These are phyloP conservation scores for Cryptococcus sp. DNA, from an alignment of 1,284 basidiomycete species.

Conservation along the genomic window DNA sequence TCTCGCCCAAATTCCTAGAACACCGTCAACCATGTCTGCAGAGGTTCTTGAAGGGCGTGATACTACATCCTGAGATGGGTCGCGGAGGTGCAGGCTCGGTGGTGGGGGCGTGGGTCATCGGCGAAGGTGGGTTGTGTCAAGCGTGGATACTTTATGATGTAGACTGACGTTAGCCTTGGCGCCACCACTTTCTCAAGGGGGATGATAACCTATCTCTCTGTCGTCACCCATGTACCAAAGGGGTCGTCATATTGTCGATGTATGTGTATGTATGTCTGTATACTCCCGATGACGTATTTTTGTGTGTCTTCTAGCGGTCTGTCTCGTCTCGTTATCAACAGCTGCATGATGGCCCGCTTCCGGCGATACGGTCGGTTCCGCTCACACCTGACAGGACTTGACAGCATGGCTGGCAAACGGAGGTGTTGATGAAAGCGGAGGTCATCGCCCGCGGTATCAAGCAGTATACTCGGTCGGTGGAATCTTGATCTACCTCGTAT, in stretches of 20 bases:
- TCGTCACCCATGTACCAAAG: too few species aligned
- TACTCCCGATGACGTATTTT: background rate
- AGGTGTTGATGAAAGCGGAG: too few species aligned
- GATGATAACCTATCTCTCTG: background rate
- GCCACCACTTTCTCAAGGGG: background rate
- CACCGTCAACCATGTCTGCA: constrained; percentile 41
- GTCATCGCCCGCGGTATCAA: too few species aligned
- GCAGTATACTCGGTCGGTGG: too few species aligned
- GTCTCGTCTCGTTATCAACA: too few species aligned
- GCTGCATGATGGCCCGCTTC: too few species aligned
- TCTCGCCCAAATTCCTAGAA: constrained; percentile 38
- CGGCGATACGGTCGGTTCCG: too few species aligned
- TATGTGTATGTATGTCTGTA: background rate
- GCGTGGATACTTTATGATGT: background rate
- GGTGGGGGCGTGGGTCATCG: constrained; percentile 36
- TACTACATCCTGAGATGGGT: constrained; percentile 47
- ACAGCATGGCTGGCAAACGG: too few species aligned
- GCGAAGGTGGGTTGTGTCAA: constrained; percentile 5
- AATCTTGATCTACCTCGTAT: too few species aligned
- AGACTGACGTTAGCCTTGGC: background rate
- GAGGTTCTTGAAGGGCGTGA: constrained; percentile 40
- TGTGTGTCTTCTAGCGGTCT: too few species aligned
- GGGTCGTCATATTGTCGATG: too few species aligned
- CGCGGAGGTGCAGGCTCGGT: constrained; percentile 30
- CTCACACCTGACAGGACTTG: too few species aligned